Evolutionary conservation across 192 early-diverging fungal species (phyloP), one percentile per base, ranked within the genome.

Genomic region (Funneliformis geosporum): DNA sequence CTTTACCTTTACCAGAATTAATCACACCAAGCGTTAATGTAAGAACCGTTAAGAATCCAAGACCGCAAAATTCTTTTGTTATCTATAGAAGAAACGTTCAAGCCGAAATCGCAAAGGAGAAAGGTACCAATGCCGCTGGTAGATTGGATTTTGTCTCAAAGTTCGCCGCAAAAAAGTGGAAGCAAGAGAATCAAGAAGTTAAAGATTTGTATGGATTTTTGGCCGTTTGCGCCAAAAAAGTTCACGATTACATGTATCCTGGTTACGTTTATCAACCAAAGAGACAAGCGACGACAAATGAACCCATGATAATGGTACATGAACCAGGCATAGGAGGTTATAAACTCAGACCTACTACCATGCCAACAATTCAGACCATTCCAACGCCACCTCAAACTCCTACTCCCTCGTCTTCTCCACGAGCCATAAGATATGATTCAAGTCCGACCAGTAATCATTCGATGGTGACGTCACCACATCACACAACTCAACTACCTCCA

Each of bases 181-280:
- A 62, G 11, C 33, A 60, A 25, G 74, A 76, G 43, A 12, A 38
- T 9, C 55, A 60, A 60, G 74, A 76, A 62, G 60, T 62, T 23
- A 76, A 76, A 40, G 60, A 76, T 11, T 7, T 76, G 25, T 76
- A 42, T 62, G 60, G 59, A 6, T 60, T 76, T 12, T 47, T 76
- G 2, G 60, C 59, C 2, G 38, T 11, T 23, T 60, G 59, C 5
- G 74, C 59, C 14, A 62, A 76, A 14, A 62, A 62, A 44, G 74
- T 62, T 60, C 74, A 76, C 39, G 60, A 60, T 60, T 40, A n/a
- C 7, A 60, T 76, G 60, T 76, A 62, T 62, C 74, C 74, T 0
- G 74, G 60, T 21, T 76, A 76, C 9, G 60, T 62, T 25, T 76
- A 76, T 62, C 74, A 76, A 60, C 74, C 74, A 76, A 76, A 76